Base-by-base conservation (phyloP, 768 basidiomycete species). In the Tulasnella calospora region DNA sequence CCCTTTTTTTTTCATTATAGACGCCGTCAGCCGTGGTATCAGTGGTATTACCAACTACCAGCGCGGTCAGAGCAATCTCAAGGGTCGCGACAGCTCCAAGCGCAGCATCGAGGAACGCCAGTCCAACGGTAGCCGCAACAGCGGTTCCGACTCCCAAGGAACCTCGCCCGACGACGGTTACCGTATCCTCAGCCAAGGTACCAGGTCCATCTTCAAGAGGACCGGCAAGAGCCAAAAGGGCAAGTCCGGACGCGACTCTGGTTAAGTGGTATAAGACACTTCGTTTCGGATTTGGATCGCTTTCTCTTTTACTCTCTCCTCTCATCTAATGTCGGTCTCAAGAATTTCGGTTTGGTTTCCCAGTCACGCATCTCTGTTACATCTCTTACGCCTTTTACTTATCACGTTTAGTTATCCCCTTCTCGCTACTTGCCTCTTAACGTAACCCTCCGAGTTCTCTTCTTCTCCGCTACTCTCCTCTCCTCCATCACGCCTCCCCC, bases 1-100 rank as follows among this genome's bases (percentile, higher is more conserved):
- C 35, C 57, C 74, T 79, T 23, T n/a, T 35, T 15, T 27, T 67
- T 17, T 30, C 41, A 72, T 89, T 87, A 85, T 80, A 87, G 87
- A 51, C 81, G 89, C 79, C 41, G 80, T 36, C 81, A 81, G 71
- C 87, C 44, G 46, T 23, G 76, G 47, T 9, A 41, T 84, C 55
- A 82, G 80, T 46, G 82, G 80, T 21, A 82, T 81, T 61, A 71
- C 82, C 5, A 78, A 82, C 74, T 85, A 84, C 57, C 80, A 80
- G 33, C 38, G 47, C 21, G 73, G 78, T 38, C 21, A 77, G 40
- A 61, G 23, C 38, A 23, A 23, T 36, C 69, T 77, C 15, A 19
- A 40, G 38, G 38, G 38, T 40, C 38, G 38, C 38, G 38, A 40
- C 38, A 40, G 38, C 38, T 40, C 38, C 38, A 40, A 40, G 38